These are phyloP conservation scores for Erodium trifolium DNA, from an alignment of 441 rosid species.

Conservation along the genomic window DNA sequence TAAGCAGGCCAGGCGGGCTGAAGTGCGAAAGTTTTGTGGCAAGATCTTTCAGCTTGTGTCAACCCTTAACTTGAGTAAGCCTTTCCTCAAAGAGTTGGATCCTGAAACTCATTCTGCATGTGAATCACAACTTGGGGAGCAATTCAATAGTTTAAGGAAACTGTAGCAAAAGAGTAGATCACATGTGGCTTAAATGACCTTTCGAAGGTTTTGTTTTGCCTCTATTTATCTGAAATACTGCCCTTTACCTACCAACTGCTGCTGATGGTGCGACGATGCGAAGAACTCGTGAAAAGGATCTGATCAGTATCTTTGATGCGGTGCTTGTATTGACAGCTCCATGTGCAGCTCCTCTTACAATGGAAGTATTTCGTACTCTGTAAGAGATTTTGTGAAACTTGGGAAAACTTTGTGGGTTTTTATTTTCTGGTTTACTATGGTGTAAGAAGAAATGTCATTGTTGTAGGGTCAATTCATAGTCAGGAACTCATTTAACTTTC, in stretches of 20 bases:
- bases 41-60: conserved; percentile 55
- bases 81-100: conserved; percentile 48
- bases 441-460: neutral
- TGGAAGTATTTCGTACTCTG: neutral
- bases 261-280: neutral
- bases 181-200: no score
- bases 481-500: neutral
- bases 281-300: neutral
- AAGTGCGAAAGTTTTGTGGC: conserved; percentile 60
- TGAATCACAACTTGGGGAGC: conserved; percentile 57
- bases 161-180: conserved; percentile 10
- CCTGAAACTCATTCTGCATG: conserved; percentile 54
- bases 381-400: neutral
- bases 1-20: conserved; percentile 61
- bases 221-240: no score
- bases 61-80: conserved; percentile 37
- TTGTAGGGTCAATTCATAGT: no score
- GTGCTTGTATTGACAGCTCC: no score
- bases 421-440: neutral
- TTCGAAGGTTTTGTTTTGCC: no score
- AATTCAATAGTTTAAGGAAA: conserved; percentile 49
- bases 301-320: neutral
- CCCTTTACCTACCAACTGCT: neutral
- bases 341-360: no score
- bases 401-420: neutral